phyloP scores from a whole-genome alignment of 495 filamentous ascomycete genomes.

The Penicillium ochrochloron region DNA sequence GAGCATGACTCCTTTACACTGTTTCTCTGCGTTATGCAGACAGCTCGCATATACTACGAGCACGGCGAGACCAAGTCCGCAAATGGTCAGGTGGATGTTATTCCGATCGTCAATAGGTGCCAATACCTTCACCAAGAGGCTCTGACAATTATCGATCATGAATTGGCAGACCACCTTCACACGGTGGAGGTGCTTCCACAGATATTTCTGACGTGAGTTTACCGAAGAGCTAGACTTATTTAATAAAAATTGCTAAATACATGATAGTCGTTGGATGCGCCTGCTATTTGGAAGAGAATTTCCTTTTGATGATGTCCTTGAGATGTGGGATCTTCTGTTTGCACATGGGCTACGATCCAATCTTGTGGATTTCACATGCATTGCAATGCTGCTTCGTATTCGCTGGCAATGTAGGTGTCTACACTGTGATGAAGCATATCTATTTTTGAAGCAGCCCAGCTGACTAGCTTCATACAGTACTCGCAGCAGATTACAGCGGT shows the following conservation, averaged over 20 bases:
- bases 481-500: constrained; percentile 83
- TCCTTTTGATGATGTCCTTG: constrained; percentile 78
- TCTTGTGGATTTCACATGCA: constrained; percentile 84
- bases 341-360: constrained; percentile 83
- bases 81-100: constrained; percentile 54
- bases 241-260: constrained; percentile 19
- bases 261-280: constrained; percentile 83
- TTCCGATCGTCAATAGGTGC: constrained; percentile 85
- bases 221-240: background rate
- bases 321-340: constrained; percentile 90
- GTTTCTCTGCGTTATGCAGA: constrained; percentile 85
- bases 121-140: constrained; percentile 82
- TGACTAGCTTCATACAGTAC: constrained; percentile 56
- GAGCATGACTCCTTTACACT: constrained; percentile 92
- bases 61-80: constrained; percentile 47
- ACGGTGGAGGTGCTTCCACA: constrained; percentile 92
- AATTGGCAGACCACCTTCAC: constrained; percentile 80
- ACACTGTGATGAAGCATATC: too few relatives aligned
- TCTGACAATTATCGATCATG: constrained; percentile 76
- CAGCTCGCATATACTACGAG: constrained; percentile 86
- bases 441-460: constrained; percentile 20
- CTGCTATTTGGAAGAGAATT: constrained; percentile 95
- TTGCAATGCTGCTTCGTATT: constrained; percentile 91
- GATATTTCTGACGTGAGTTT: constrained; percentile 83
- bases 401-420: constrained; percentile 79